Evolutionary conservation across 768 basidiomycete species (phyloP).

Genomic region (Tricholoma sp.): DNA sequence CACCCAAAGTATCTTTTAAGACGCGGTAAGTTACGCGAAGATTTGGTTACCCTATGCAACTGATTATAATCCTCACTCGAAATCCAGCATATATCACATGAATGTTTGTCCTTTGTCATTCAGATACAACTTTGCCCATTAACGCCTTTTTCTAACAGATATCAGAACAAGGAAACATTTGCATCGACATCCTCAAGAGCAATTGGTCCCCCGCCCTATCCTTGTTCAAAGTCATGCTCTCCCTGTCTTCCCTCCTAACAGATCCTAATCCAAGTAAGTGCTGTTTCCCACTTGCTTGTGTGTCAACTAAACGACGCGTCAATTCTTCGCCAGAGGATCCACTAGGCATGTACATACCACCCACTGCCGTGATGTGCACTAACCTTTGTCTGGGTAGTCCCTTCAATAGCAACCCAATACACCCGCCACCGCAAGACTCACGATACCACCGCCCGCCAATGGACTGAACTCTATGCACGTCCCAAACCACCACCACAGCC

Average conservation of each 20-base stretch:
- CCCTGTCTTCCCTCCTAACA: slow-evolving; percentile 85
- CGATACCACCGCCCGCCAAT: slow-evolving; percentile 72
- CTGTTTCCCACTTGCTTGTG: not conserved
- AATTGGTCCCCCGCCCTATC: slow-evolving; percentile 95
- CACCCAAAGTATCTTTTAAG: slow-evolving; percentile 70
- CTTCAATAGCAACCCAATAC: slow-evolving; percentile 68
- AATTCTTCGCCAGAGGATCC: slow-evolving; percentile 53
- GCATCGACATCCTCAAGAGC: slow-evolving; percentile 88
- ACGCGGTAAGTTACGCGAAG: slow-evolving; percentile 46
- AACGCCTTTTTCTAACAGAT: slow-evolving; percentile 34
- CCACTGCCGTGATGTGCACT: not conserved
- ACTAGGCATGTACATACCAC: slow-evolving; percentile 41
- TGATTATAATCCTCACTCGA: not conserved
- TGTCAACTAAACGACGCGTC: slow-evolving; percentile 6
- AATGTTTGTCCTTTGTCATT: slow-evolving; percentile 40
- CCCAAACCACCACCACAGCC: slow-evolving; percentile 17
- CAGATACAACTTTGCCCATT: not conserved
- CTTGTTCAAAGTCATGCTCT: slow-evolving; percentile 91
- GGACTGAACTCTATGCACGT: slow-evolving; percentile 66
- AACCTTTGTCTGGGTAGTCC: slow-evolving; percentile 37
- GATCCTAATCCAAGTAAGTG: slow-evolving; percentile 89
- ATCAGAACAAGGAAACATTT: slow-evolving; percentile 71
- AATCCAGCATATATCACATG: slow-evolving; percentile 78
- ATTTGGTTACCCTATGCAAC: not conserved
- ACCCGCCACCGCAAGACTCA: slow-evolving; percentile 60